Evolutionary conservation across 2,329 filamentous ascomycete species (phyloP).

Genomic region (Diaporthe ilicicola): DNA sequence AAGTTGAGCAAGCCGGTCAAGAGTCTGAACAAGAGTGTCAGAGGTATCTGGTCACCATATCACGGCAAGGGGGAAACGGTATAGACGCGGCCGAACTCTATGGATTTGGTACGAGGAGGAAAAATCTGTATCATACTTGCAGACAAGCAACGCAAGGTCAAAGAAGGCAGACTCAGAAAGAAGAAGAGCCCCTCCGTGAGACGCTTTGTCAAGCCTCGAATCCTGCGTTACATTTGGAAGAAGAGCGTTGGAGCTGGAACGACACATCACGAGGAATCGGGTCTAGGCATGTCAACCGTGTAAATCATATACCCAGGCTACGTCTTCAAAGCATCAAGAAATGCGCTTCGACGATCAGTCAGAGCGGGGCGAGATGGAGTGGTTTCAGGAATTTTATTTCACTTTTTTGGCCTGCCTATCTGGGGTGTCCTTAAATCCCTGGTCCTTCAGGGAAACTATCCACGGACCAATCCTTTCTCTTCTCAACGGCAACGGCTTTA

Average conservation of each 20-base stretch:
- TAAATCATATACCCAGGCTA: constrained; percentile 20
- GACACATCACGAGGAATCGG: not conserved
- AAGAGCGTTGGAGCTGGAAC: not conserved
- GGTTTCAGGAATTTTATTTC: constrained; percentile 11
- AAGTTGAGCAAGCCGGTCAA: constrained; percentile 69
- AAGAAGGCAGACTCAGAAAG: too few species aligned
- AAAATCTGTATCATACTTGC: not conserved
- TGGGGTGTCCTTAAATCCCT: not conserved
- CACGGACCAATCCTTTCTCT: not conserved
- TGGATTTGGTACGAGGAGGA: not conserved
- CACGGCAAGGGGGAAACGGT: constrained; percentile 67
- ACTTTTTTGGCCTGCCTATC: constrained; percentile 18
- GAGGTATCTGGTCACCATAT: constrained; percentile 77
- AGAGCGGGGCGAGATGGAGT: not conserved
- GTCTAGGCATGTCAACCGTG: not conserved
- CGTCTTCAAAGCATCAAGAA: constrained; percentile 3
- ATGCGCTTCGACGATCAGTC: not conserved
- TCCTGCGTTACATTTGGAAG: too few species aligned
- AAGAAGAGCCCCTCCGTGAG: too few species aligned
- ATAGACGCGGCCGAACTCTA: constrained; percentile 42
- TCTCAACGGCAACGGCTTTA: not conserved
- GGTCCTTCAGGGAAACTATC: not conserved
- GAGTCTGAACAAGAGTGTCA: constrained; percentile 71
- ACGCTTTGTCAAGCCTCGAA: too few species aligned
- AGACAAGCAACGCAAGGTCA: too few species aligned